Base-by-base conservation (phyloP, 176 grass and related monocot genomes). In the Echinochloa phyllopogon region DNA sequence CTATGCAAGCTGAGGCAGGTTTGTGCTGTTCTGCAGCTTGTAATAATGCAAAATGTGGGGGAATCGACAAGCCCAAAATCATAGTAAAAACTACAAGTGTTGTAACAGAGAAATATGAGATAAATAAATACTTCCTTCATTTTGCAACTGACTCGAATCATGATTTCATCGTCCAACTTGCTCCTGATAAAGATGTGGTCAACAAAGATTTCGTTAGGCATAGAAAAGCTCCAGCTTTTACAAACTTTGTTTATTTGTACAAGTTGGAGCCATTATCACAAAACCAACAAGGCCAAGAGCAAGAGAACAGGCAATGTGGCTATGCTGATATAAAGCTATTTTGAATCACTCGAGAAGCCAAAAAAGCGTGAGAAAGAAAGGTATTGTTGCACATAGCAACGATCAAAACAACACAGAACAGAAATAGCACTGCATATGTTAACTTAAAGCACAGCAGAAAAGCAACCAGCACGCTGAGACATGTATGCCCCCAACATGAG, bases 21-120 rank as follows among this genome's bases (percentile, higher is more conserved):
- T 50, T 36, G 3, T 50, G 23, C 58, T 79, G 59, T 84, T 76
- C 2, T 84, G 50, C 70, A 80, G 63, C 74, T 45, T 52, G 44
- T 23, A 75, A 80, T n/a, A 43, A 61, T 39, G 84, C 63, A 63
- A 64, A 18, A 57, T 74, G 41, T 62, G 2, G 37, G 84, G 8
- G 13, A 33, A 60, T 13, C 17, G 62, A 14, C 61, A 55, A 69
- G 37, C 39, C 18, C 7, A 11, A 58, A 69, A 44, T 10, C 55
- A 6, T 23, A 38, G 74, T 59, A 75, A 63, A 49, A 58, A 51
- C 21, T 47, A 60, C 49, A 20, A 82, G 39, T 57, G 37, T 45
- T 25, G 12, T 82, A 69, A 47, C 17, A 25, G 50, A 1, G 10
- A 76, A 56, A n/a, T 58, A 59, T 21, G 61, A 60, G 50, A 45